A percentile compares a stretch with the other conserved stretches of the same genome.
These are phyloP conservation scores for Durio zibethinus DNA, from an alignment of 345 rosid species.

Conservation along the genomic window DNA sequence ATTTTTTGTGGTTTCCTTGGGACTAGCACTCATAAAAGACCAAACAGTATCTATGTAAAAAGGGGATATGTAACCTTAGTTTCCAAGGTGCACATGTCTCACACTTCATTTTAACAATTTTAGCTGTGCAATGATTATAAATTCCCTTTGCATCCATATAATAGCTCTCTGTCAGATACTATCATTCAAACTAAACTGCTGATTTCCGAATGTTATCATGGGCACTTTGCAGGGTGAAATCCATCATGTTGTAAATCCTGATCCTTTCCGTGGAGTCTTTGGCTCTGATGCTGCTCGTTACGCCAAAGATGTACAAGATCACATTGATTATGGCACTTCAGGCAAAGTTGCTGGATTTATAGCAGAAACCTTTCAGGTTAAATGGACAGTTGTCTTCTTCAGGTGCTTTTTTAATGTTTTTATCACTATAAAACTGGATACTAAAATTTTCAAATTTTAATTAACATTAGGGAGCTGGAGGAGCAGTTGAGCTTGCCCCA, in stretches of 20 bases:
- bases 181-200: not conserved
- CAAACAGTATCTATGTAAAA: not conserved
- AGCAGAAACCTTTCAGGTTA: slow-evolving; percentile 91
- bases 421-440: not conserved
- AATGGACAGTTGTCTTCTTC: not conserved
- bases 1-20: not conserved
- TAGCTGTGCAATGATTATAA: not conserved
- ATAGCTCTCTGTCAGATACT: not conserved
- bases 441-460: slow-evolving; percentile 14
- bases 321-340: slow-evolving; percentile 82
- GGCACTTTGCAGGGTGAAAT: slow-evolving; percentile 69
- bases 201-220: slow-evolving; percentile 8
- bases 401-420: slow-evolving; percentile 3
- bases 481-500: slow-evolving; percentile 93
- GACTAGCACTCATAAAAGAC: not conserved
- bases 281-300: slow-evolving; percentile 76
- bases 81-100: not conserved
- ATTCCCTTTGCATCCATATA: not conserved
- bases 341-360: slow-evolving; percentile 94
- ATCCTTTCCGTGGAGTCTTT: slow-evolving; percentile 83
- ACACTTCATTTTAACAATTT: not conserved
- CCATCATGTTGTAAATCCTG: slow-evolving; percentile 87
- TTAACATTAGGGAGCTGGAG: slow-evolving; percentile 73
- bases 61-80: not conserved
- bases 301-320: slow-evolving; percentile 88